Conservation (phyloP, 768 basidiomycete species). For the Podaxis rugospora region DNA sequence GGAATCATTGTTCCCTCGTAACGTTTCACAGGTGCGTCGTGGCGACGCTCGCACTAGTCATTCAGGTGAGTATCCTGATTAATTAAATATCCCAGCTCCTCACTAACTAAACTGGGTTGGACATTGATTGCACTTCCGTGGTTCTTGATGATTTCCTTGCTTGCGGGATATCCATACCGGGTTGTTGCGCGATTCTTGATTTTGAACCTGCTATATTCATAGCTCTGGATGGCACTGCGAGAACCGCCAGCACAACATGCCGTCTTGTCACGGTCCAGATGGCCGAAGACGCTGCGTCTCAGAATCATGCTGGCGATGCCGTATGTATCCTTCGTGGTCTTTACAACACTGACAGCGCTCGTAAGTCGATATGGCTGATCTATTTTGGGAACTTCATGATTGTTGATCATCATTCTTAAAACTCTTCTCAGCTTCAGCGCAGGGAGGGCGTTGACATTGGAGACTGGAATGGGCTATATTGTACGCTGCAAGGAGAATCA, state of each 20-base stretch:
- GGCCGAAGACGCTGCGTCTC: conserved; percentile 10
- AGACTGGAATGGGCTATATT: conserved; percentile 45
- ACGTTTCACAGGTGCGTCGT: conserved; percentile 18
- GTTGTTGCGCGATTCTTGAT: neutral
- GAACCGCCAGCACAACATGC: conserved; percentile 18
- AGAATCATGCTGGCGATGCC: conserved; percentile 19
- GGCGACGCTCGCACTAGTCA: conserved; percentile 21
- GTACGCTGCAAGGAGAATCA: conserved; percentile 27
- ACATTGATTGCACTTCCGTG: conserved; percentile 13
- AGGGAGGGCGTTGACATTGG: conserved; percentile 20
- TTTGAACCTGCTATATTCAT: neutral
- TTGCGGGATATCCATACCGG: conserved; percentile 3
- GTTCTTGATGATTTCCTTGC: conserved; percentile 11
- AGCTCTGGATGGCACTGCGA: conserved; percentile 23
- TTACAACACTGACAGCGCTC: conserved; percentile 31
- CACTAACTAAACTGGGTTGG: neutral
- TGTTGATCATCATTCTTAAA: neutral
- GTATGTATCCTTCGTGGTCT: conserved; percentile 37
- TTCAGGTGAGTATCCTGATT: conserved; percentile 19
- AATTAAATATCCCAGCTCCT: neutral
- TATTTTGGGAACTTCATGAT: neutral
- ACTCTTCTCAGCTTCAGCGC: conserved; percentile 14
- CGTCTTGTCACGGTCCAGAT: conserved; percentile 8
- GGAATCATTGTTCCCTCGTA: neutral
- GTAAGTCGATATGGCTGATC: conserved; percentile 23